Percentiles rank a stretch among this genome's conserved stretches.
These are phyloP conservation scores for Chloris gayana DNA, from an alignment of 176 grass and related monocot genomes.

Conservation along the genomic window DNA sequence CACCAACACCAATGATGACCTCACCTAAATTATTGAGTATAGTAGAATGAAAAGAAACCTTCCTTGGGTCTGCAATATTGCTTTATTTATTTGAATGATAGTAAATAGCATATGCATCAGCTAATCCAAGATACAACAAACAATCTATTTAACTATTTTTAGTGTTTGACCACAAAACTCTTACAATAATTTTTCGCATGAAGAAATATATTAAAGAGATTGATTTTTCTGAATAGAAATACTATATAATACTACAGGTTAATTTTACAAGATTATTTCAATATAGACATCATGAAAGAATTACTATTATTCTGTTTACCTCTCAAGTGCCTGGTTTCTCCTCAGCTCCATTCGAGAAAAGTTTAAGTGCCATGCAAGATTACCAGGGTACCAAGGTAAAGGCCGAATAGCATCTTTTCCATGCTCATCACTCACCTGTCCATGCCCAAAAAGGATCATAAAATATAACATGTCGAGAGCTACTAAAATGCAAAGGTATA, in stretches of 20 bases:
- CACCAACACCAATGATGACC: no score
- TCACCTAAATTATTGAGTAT: no score
- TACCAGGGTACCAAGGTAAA: slow-evolving; percentile 95
- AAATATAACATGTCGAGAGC: slow-evolving; percentile 16
- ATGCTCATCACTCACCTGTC: slow-evolving; percentile 73
- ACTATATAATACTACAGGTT: not conserved
- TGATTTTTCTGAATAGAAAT: not conserved
- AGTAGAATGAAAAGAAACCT: not conserved
- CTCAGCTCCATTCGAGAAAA: slow-evolving; percentile 98
- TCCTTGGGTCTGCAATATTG: not conserved
- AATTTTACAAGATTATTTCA: not conserved
- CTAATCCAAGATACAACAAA: not conserved
- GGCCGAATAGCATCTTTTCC: slow-evolving; percentile 85
- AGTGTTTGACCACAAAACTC: slow-evolving; percentile 27
- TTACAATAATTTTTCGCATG: slow-evolving; percentile 10
- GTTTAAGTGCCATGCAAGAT: slow-evolving; percentile 99
- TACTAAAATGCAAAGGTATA: slow-evolving; percentile 4
- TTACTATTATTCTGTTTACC: slow-evolving; percentile 40
- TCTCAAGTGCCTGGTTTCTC: slow-evolving; percentile 97
- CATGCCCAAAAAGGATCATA: slow-evolving; percentile 28
- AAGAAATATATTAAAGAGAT: slow-evolving; percentile 6
- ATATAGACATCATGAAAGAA: slow-evolving; percentile 26
- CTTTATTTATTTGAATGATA: not conserved
- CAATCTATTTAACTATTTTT: slow-evolving; percentile 1
- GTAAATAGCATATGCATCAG: not conserved